Base-by-base conservation (phyloP, 352 stramenopile genomes). In the Pythium guiyangense region DNA sequence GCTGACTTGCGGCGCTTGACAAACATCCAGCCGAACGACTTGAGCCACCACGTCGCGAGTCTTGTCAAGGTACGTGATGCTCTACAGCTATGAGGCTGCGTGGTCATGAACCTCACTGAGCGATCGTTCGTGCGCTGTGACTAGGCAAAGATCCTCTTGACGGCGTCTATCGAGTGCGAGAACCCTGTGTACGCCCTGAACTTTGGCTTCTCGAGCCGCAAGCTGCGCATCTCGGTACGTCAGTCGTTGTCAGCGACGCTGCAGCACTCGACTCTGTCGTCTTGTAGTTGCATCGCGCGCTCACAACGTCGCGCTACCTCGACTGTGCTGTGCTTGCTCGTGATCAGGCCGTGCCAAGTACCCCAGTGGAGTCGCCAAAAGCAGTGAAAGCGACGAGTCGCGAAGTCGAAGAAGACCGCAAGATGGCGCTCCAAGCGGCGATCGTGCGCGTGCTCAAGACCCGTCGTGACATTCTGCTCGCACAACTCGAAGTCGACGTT, bases 381-480 rank as follows among this genome's bases (percentile, higher is more conserved):
- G 71, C 67, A 8, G 59, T 61, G 8, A 84, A 77, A 60, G 62
- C 58, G 14, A 70, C 77, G 34, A 76, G 68, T 20, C 77, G 79
- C 12, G 85, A 93, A 68, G 79, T 94, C 46, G 77, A 89, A 64
- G 85, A 94, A 60, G 88, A 96, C 62, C 81, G 88, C 11, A 96
- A 92, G 53, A 94, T 94, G 85, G 72, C 83, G 27, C 70, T 94
- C 18, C 85, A 94, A 61, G 85, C 85, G 6, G 77, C 79, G 10
- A 93, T 94, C 25, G 85, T 94, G 29, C 85, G 85, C 9, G 75
- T 94, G 12, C 63, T 94, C 3, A 94, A 94, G 54, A 89, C 85
- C 11, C 79, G 85, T 42, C 76, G 87, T 18, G 88, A 96, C 47
- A 84, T 90, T 26, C 46, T 75, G 40, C 69, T 90, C 48, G 48